These are phyloP conservation scores for Iris macrosiphon DNA, from an alignment of 106 monocot genomes.

Conservation along the genomic window DNA sequence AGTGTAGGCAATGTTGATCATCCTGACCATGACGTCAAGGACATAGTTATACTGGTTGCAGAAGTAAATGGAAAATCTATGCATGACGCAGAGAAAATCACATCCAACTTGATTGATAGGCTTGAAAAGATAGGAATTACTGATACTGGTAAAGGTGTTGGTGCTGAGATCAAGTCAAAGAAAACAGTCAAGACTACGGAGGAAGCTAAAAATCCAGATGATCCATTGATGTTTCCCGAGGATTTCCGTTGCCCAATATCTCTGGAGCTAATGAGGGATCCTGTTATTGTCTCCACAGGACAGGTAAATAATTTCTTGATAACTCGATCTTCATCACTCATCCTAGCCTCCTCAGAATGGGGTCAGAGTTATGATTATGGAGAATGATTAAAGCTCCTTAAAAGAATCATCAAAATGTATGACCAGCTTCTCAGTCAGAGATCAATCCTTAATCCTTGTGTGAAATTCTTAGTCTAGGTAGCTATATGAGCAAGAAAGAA, in stretches of 20 bases:
- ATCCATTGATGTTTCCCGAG: slow-evolving; percentile 42
- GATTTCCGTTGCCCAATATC: slow-evolving; percentile 73
- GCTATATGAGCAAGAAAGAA: too few relatives aligned
- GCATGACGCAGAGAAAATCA: slow-evolving; percentile 24
- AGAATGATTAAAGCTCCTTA: too few relatives aligned
- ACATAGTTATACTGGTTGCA: slow-evolving; percentile 28
- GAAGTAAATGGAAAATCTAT: slow-evolving; percentile 36
- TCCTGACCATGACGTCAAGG: slow-evolving; percentile 18
- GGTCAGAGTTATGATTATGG: background rate
- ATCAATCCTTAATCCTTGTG: too few relatives aligned
- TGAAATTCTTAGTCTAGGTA: too few relatives aligned
- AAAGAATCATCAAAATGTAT: too few relatives aligned
- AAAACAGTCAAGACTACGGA: slow-evolving; percentile 2
- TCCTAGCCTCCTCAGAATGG: background rate
- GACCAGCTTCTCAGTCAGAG: too few relatives aligned
- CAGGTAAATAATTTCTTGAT: slow-evolving; percentile 28
- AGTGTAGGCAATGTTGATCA: slow-evolving; percentile 8
- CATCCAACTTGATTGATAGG: slow-evolving; percentile 18
- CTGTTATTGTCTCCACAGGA: slow-evolving; percentile 66
- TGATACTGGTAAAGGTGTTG: slow-evolving; percentile 2
- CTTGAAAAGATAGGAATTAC: background rate
- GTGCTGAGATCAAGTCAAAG: slow-evolving; percentile 11
- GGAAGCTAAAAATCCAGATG: slow-evolving; percentile 39
- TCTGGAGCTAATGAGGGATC: slow-evolving; percentile 70
- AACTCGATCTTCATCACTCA: background rate